These are phyloP conservation scores for Trichoderma sp. DNA, from an alignment of 2,329 filamentous ascomycete genomes.

Conservation along the genomic window DNA sequence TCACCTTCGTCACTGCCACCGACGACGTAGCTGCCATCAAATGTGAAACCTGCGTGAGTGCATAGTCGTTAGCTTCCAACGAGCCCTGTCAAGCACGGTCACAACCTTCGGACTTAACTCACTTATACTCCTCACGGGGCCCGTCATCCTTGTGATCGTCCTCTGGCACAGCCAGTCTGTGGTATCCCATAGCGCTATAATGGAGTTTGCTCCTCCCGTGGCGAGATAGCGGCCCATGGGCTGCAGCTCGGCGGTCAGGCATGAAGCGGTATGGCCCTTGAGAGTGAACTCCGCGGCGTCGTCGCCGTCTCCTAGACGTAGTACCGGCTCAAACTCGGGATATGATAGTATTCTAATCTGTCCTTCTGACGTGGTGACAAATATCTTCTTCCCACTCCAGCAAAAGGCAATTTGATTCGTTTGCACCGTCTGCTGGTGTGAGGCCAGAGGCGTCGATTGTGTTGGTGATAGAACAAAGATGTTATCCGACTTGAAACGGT, in stretches of 20 bases:
- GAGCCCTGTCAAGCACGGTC: not conserved
- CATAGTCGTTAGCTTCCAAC: not conserved
- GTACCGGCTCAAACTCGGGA: constrained; percentile 58
- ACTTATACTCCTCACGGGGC: constrained; percentile 68
- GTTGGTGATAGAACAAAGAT: constrained; percentile 62
- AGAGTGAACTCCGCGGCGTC: constrained; percentile 57
- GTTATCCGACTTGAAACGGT: constrained; percentile 52
- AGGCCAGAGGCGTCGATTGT: constrained; percentile 53
- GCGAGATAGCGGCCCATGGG: constrained; percentile 70
- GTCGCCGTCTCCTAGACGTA: constrained; percentile 48
- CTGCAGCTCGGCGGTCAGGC: constrained; percentile 66
- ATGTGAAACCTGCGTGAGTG: constrained; percentile 63
- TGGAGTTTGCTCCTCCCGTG: constrained; percentile 71
- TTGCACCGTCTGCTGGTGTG: constrained; percentile 60
- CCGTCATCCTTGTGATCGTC: constrained; percentile 66
- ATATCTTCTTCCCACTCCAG: constrained; percentile 69
- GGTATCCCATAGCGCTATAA: constrained; percentile 77
- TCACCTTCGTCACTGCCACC: constrained; percentile 71
- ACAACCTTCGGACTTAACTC: constrained; percentile 28
- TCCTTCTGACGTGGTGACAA: constrained; percentile 70
- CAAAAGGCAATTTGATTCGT: constrained; percentile 74
- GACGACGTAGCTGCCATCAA: constrained; percentile 72
- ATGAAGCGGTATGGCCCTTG: constrained; percentile 71
- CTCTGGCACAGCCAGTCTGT: constrained; percentile 72
- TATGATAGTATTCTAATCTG: constrained; percentile 68